Conservation (phyloP, 1,284 basidiomycete species). For the Puccinia novopanici region DNA sequence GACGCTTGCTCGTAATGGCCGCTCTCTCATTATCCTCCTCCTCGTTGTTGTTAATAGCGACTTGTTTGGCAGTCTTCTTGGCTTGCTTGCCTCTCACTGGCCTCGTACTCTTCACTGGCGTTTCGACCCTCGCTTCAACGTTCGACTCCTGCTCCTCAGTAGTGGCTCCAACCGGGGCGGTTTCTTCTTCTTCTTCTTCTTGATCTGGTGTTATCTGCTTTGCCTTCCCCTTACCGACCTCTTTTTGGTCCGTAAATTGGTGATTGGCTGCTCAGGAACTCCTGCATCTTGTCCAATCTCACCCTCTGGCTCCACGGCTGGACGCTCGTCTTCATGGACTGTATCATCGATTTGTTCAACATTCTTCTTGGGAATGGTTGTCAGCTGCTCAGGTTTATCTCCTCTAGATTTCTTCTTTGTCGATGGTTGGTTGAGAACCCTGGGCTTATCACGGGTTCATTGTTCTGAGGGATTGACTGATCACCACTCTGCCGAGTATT, state of each 20-base stretch:
- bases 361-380: neutral
- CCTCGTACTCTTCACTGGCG: neutral
- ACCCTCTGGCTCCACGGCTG: neutral
- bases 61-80: conserved; percentile 11
- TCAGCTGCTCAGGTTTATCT: neutral
- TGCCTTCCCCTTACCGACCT: neutral
- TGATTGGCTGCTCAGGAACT: conserved; percentile 3
- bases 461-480: neutral
- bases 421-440: neutral
- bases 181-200: neutral
- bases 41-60: neutral
- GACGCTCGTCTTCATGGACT: neutral
- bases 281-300: neutral
- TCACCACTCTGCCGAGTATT: neutral
- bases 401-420: conserved; percentile 2
- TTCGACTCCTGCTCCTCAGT: neutral
- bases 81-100: neutral
- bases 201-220: neutral
- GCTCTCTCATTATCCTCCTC: neutral
- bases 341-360: neutral
- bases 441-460: neutral
- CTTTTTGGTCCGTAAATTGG: neutral
- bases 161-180: neutral
- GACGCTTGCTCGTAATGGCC: neutral
- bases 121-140: neutral